Conservation (phyloP, 495 filamentous ascomycete species). For the Bryoglossum gracile region DNA sequence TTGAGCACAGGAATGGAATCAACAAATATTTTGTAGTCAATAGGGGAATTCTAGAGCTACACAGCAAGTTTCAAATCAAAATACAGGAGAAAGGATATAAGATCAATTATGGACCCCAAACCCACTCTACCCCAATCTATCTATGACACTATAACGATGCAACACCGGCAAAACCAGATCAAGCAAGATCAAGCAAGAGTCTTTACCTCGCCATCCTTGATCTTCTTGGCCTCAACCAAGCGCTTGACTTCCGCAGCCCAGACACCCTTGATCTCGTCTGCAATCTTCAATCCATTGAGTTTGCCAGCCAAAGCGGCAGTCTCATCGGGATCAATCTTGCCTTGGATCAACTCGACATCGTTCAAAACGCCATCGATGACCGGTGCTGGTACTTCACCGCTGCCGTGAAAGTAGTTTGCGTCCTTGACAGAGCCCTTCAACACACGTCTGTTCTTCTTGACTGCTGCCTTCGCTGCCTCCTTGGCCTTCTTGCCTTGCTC, state of each 20-base stretch:
- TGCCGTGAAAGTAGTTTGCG: constrained; percentile 79
- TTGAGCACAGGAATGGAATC: no score
- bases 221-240: constrained; percentile 69
- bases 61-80: no score
- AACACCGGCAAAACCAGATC: no score
- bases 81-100: no score
- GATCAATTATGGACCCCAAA: no score
- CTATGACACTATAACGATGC: no score
- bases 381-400: constrained; percentile 56
- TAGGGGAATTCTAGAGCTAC: no score
- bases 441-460: constrained; percentile 99
- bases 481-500: constrained; percentile 92
- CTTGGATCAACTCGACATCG: constrained; percentile 83
- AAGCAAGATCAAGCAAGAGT: constrained; percentile 30
- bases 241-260: constrained; percentile 64
- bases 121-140: no score
- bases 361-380: constrained; percentile 74
- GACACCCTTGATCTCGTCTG: constrained; percentile 58
- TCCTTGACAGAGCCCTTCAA: constrained; percentile 89
- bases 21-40: no score
- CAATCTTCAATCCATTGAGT: constrained; percentile 65
- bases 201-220: constrained; percentile 68
- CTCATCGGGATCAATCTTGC: constrained; percentile 85
- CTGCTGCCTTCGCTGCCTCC: constrained; percentile 93
- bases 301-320: constrained; percentile 70